These are phyloP conservation scores for Artemisia annua DNA, from an alignment of 129 eudicot genomes.

Conservation along the genomic window DNA sequence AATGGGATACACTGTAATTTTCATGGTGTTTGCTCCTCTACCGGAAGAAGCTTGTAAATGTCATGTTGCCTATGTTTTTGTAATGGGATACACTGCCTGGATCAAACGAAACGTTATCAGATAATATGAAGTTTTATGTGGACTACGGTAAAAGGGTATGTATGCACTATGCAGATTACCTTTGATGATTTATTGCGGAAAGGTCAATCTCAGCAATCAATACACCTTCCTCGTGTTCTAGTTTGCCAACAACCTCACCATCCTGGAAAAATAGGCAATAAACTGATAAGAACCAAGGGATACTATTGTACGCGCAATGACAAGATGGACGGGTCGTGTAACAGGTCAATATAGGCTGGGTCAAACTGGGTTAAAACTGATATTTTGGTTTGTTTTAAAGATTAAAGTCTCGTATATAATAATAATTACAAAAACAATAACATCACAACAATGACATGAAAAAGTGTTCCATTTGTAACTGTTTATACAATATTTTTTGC, in stretches of 20 bases:
- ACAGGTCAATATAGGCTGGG: too few relatives aligned
- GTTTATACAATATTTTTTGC: too few relatives aligned
- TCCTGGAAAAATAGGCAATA: background rate
- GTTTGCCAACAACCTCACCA: background rate
- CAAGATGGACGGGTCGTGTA: background rate
- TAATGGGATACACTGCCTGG: conserved; percentile 5
- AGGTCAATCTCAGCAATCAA: background rate
- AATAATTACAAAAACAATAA: background rate
- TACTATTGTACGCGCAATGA: background rate
- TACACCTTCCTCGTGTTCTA: background rate
- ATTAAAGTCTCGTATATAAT: too few relatives aligned
- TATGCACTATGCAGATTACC: background rate
- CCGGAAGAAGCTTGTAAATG: background rate
- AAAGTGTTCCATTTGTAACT: too few relatives aligned
- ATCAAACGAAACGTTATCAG: background rate
- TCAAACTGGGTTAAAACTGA: background rate
- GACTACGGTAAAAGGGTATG: background rate
- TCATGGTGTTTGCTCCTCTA: background rate
- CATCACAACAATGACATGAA: background rate
- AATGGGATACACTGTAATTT: too few relatives aligned
- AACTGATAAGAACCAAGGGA: background rate
- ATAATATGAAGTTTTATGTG: background rate
- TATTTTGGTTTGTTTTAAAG: too few relatives aligned
- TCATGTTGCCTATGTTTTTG: background rate
- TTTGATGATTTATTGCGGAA: background rate